Base-by-base conservation (phyloP, 345 rosid genomes). In the Rubroshorea leprosula region DNA sequence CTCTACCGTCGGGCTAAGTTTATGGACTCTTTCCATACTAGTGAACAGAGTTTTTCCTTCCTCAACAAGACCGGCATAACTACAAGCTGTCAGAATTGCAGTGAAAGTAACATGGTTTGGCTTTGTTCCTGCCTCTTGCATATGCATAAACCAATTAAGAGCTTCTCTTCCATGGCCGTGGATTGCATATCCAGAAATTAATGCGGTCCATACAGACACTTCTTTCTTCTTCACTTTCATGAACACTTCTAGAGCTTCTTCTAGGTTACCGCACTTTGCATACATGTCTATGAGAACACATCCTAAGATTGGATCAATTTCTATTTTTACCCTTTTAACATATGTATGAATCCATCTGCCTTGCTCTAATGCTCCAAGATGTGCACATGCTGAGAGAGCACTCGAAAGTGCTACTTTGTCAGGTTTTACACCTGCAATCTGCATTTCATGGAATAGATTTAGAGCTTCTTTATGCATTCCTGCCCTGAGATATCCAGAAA, bases 341-440 rank as follows among this genome's bases (percentile, higher is more conserved):
- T 81, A 76, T n/a, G 76, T 65, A 61, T 83, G 94, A 60, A 86
- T 79, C 87, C 88, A 89, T 68, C 80, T 78, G 62, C 96, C 96
- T 71, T 80, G 87, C 41, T 89, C 94, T 59, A 82, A 45, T 46
- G 87, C 89, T 46, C 85, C 94, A 1, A 89, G 85, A 67, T 75
- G 70, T 23, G 96, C 75, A 55, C 94, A 86, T 21, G 96, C 94
- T 14, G 90, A 80, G 18, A 86, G 68, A 29, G 78, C 65, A 54
- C 68, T 82, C 24, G 78, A 72, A 5, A 89, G 53, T 5, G 74
- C 66, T 46, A 80, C 79, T 18, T 67, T 74, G 56, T 89, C 90
- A 22, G 88, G 89, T 54, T 76, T 63, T 18, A 83, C 70, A 38
- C 79, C 75, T 22, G 78, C 74, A 44, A 39, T 70, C 80, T 80